Percentiles rank a stretch among this genome's conserved stretches.
Evolutionary conservation across 140 eudicot species (phyloP).

Genomic region (Bidens hawaiensis): DNA sequence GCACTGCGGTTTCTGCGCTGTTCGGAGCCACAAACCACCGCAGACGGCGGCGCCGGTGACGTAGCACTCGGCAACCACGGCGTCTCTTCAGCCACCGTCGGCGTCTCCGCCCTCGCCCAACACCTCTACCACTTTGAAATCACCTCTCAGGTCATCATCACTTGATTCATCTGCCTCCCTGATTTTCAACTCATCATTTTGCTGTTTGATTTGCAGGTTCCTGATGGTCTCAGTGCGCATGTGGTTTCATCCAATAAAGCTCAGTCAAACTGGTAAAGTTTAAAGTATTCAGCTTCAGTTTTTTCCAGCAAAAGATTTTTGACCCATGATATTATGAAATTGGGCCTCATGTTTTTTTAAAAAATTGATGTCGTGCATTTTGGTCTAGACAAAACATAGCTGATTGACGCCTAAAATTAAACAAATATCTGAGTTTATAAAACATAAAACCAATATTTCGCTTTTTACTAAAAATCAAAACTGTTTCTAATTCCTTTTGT

Average conservation of each 20-base stretch:
- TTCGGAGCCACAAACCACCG: conserved; percentile 32
- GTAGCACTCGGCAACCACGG: conserved; percentile 51
- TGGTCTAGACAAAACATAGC: too few relatives aligned
- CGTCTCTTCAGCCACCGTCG: conserved; percentile 48
- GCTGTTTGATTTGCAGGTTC: conserved; percentile 17
- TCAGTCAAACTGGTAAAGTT: conserved; percentile 68
- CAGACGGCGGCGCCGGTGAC: conserved; percentile 7
- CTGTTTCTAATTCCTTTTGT: too few relatives aligned
- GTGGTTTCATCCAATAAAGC: conserved; percentile 87
- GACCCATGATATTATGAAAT: too few relatives aligned
- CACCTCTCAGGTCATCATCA: conserved; percentile 58
- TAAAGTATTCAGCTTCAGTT: too few relatives aligned
- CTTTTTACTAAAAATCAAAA: too few relatives aligned
- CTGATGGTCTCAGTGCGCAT: conserved; percentile 70
- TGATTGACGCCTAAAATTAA: too few relatives aligned
- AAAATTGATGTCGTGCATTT: too few relatives aligned
- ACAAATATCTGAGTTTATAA: too few relatives aligned
- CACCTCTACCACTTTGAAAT: conserved; percentile 79
- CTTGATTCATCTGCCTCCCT: too few relatives aligned
- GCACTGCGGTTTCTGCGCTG: conserved; percentile 57
- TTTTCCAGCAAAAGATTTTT: too few relatives aligned
- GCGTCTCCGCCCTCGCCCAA: conserved; percentile 75
- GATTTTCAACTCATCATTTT: not conserved
- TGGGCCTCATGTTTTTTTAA: too few relatives aligned
- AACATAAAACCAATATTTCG: too few relatives aligned